phyloP scores from a whole-genome alignment of 805 yeast genomes.

The Spathaspora gorwiae region DNA sequence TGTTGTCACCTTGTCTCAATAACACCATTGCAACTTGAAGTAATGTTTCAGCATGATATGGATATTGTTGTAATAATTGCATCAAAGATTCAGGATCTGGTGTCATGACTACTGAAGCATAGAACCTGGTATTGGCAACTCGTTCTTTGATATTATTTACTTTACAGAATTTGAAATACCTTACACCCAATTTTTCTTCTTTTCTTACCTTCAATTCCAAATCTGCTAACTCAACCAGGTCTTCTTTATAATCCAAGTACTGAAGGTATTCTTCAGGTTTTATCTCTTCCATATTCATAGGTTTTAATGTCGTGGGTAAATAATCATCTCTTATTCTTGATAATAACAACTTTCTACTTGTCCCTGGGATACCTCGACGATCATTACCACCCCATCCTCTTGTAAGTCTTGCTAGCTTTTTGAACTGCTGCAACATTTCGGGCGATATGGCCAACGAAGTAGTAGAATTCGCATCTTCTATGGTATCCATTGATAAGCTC shows the following conservation, averaged over 20 bases:
- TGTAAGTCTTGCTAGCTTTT: constrained; percentile 50
- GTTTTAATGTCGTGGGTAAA: constrained; percentile 65
- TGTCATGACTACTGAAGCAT: constrained; percentile 60
- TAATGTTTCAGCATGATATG: constrained; percentile 76
- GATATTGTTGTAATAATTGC: constrained; percentile 51
- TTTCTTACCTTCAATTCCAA: constrained; percentile 26
- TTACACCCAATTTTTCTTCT: constrained; percentile 40
- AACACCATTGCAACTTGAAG: constrained; percentile 72
- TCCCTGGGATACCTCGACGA: constrained; percentile 68
- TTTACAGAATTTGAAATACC: constrained; percentile 55
- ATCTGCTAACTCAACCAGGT: constrained; percentile 20
- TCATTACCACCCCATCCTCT: constrained; percentile 87
- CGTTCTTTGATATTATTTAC: constrained; percentile 23
- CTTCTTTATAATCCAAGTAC: constrained; percentile 32
- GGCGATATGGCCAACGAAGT: constrained; percentile 67
- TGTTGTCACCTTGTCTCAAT: constrained; percentile 69
- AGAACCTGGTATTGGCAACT: constrained; percentile 48
- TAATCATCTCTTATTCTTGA: constrained; percentile 77
- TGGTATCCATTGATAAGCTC: constrained; percentile 58
- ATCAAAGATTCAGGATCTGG: constrained; percentile 77
- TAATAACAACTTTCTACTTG: constrained; percentile 58
- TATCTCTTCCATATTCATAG: constrained; percentile 57
- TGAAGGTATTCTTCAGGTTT: constrained; percentile 30
- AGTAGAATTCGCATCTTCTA: constrained; percentile 74
- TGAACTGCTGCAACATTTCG: constrained; percentile 61